phyloP scores from a whole-genome alignment of 257 asterid genomes.

The Buddleja alternifolia region DNA sequence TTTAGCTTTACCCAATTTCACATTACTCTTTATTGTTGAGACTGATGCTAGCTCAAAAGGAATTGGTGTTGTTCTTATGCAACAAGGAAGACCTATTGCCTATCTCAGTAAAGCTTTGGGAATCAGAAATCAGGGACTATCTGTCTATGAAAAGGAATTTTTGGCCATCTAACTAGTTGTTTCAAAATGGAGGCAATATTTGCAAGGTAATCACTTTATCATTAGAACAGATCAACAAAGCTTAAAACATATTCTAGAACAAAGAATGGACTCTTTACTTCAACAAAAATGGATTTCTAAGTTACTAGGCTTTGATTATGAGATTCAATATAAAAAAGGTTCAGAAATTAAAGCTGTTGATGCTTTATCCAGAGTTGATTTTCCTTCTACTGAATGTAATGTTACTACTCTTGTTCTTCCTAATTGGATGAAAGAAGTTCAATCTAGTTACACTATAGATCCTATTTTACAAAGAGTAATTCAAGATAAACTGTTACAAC shows the following conservation, averaged over 20 bases:
- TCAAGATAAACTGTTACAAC: background rate
- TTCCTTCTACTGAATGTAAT: too few relatives aligned
- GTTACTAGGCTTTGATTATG: background rate
- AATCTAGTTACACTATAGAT: background rate
- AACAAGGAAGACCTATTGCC: background rate
- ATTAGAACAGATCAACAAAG: background rate
- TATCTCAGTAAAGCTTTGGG: background rate
- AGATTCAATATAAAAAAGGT: background rate
- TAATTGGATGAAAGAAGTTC: too few relatives aligned
- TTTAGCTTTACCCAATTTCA: too few relatives aligned
- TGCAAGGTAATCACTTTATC: background rate
- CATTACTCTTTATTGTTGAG: too few relatives aligned
- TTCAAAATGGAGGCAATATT: background rate
- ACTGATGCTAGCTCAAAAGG: too few relatives aligned
- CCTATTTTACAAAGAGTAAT: rapidly evolving
- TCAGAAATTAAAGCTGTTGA: background rate
- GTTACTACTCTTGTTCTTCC: background rate
- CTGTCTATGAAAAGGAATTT: conserved; percentile 4
- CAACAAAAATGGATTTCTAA: conserved; percentile 2
- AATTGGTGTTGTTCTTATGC: too few relatives aligned
- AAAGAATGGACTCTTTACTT: background rate
- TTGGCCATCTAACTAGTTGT: background rate
- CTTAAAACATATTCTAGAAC: background rate
- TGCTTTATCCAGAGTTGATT: background rate
- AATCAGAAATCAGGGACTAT: background rate